A percentile compares a stretch with the other conserved stretches of the same genome.
Evolutionary conservation across 2,329 filamentous ascomycete genomes (phyloP).

Genomic region (Taxawa tesnikishii): DNA sequence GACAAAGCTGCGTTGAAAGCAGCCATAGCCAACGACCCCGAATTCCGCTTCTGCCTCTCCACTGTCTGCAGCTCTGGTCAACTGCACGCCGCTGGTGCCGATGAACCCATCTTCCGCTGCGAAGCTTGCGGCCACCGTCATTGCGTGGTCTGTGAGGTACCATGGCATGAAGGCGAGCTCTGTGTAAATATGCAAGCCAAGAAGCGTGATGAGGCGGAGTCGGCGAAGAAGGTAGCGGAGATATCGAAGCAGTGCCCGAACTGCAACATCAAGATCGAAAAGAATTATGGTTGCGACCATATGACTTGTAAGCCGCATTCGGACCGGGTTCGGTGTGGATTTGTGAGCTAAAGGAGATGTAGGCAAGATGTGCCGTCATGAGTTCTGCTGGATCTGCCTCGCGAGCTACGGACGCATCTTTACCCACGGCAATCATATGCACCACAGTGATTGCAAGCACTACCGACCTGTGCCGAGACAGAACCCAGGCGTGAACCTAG

Average conservation of each 20-base stretch:
- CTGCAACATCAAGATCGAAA: conserved; percentile 17
- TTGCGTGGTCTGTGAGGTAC: conserved; percentile 17
- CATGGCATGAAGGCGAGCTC: conserved; percentile 18
- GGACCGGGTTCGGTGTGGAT: background rate
- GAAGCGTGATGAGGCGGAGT: conserved; percentile 8
- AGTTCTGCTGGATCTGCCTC: conserved; percentile 21
- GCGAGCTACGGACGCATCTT: conserved; percentile 17
- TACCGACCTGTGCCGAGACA: too few species aligned
- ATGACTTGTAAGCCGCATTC: conserved; percentile 19
- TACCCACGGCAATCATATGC: conserved; percentile 14
- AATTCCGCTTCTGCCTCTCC: conserved; percentile 12
- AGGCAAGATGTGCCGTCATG: conserved; percentile 11
- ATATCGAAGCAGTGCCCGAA: conserved; percentile 16
- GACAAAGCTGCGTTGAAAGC: conserved; percentile 2
- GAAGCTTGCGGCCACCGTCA: conserved; percentile 15
- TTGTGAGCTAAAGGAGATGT: conserved; percentile 3
- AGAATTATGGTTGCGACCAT: conserved; percentile 18
- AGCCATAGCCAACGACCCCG: conserved; percentile 6
- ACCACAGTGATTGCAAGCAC: too few species aligned
- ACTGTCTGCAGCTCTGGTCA: conserved; percentile 12
- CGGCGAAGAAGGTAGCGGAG: conserved; percentile 10
- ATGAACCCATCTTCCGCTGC: conserved; percentile 16
- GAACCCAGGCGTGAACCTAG: too few species aligned
- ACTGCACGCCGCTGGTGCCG: conserved; percentile 9
- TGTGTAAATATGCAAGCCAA: conserved; percentile 14